Evolutionary conservation across 305 asterid species (phyloP).

Genomic region (Rubia balearica): DNA sequence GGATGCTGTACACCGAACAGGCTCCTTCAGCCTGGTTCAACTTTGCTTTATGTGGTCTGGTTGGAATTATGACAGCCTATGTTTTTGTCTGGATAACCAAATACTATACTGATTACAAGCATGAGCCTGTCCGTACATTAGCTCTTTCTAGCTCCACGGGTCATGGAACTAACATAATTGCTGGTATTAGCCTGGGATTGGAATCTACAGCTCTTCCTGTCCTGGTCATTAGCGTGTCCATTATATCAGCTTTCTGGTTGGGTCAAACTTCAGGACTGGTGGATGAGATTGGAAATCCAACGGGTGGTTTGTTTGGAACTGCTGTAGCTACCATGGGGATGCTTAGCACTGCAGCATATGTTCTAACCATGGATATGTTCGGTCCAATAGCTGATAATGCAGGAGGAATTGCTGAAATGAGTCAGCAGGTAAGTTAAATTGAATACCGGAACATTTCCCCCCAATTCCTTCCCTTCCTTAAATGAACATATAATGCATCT

Average conservation of each 20-base stretch:
- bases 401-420: conserved; percentile 99
- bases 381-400: conserved; percentile 99
- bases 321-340: conserved; percentile 99
- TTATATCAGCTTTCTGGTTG: conserved; percentile 91
- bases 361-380: conserved; percentile 99
- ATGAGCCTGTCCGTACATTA: conserved; percentile 89
- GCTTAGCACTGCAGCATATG: conserved; percentile 99
- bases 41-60: conserved; percentile 94
- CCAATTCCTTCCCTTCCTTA: not conserved
- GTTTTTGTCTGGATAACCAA: conserved; percentile 79
- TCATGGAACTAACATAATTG: conserved; percentile 98
- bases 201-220: conserved; percentile 99
- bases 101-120: conserved; percentile 96
- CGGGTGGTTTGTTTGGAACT: conserved; percentile 98
- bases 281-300: conserved; percentile 87
- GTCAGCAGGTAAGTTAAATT: conserved; percentile 73
- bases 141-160: conserved; percentile 96
- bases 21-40: conserved; percentile 98
- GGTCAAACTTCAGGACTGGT: conserved; percentile 92
- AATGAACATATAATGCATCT: conserved; percentile 16
- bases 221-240: conserved; percentile 76
- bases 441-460: not conserved
- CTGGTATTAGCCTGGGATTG: conserved; percentile 95
- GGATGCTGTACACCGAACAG: conserved; percentile 96
- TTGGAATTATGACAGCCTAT: conserved; percentile 93